Base-by-base conservation (phyloP, 139 green algal species). In the Chlamydomonas incerta region DNA sequence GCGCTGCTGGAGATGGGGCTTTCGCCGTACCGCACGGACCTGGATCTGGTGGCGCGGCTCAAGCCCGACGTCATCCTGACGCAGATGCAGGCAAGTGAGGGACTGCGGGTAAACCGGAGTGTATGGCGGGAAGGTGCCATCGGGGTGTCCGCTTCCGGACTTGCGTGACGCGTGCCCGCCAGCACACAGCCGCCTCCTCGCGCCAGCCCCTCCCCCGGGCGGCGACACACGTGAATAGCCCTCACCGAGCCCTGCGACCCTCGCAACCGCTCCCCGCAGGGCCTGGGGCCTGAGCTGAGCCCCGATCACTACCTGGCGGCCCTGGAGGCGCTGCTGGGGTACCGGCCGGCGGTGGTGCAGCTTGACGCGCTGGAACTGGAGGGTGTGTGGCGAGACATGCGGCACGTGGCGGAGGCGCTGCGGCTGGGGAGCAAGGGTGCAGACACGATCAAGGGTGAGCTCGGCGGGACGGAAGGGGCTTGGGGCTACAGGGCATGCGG, bases 11-110 rank as follows among this genome's bases (percentile, higher is more conserved):
- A 95, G 75, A 89, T 82, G 50, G 90, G 91, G 9, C 70, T 92
- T 58, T 81, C 87, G 50, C 86, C 93, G 57, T 95, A 95, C 80
- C 86, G 92, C 67, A 85, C 90, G 31, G 67, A 93, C 41, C 20
- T 88, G 26, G 82, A 87, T n/a, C 29, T 31, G 58, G 82, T 95
- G 72, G 41, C 3, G 11, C 34, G 68, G 69, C 80, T 96, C 28
- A 84, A 83, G 28, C 92, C 93, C 6, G 88, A 95, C 41, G 90
- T 96, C 20, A 85, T 95, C 28, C 88, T 95, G 15, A 95, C 92
- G 26, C 91, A 92, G 77, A 83, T 93, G 65, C 89, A 93, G 79
- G 82, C 34, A 33, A 17, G 67, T n/a, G n/a, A n/a, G n/a, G n/a
- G n/a, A n/a, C n/a, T n/a, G n/a, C n/a, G n/a, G n/a, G n/a, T n/a